Evolutionary conservation across 371 early-diverging fungal species (phyloP).

Genomic region (Quaeritorhiza haematococci): DNA sequence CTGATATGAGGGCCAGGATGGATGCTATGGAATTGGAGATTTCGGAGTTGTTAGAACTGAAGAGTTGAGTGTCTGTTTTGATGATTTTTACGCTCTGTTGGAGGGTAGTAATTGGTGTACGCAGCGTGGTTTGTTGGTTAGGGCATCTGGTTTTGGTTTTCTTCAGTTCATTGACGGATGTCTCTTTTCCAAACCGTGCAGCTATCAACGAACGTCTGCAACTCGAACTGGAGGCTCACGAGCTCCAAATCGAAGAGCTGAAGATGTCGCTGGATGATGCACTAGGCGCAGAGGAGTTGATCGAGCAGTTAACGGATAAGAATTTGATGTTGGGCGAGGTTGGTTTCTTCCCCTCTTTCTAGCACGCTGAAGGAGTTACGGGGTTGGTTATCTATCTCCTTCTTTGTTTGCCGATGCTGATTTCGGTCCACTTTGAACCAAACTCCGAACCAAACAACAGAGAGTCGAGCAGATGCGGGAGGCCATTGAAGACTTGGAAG

Average conservation of each 20-base stretch:
- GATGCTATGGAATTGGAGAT: conserved; percentile 68
- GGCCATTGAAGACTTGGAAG: conserved; percentile 82
- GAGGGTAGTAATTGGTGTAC: too few relatives aligned
- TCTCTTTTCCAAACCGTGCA: too few relatives aligned
- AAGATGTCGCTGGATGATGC: conserved; percentile 79
- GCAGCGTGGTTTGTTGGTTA: too few relatives aligned
- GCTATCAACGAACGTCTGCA: too few relatives aligned
- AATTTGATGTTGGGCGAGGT: conserved; percentile 69
- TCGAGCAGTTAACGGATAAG: conserved; percentile 72
- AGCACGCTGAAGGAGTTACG: too few relatives aligned
- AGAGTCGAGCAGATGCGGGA: conserved; percentile 71
- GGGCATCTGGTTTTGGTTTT: too few relatives aligned
- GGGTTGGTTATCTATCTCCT: too few relatives aligned
- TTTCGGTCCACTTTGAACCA: too few relatives aligned
- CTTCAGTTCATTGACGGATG: too few relatives aligned
- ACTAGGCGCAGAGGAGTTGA: conserved; percentile 72
- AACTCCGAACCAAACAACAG: too few relatives aligned
- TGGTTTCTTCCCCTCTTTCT: conserved; percentile 8
- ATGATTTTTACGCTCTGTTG: too few relatives aligned
- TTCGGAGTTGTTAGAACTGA: conserved; percentile 50
- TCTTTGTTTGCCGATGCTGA: too few relatives aligned
- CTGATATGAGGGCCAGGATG: conserved; percentile 59
- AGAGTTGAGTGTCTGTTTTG: conserved; percentile 16
- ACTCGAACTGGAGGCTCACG: conserved; percentile 53
- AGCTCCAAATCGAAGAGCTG: conserved; percentile 72